A percentile compares a stretch with the other conserved stretches of the same genome.
Evolutionary conservation across 208 protist species (phyloP).

Genomic region (Leishmania tarentolae): DNA sequence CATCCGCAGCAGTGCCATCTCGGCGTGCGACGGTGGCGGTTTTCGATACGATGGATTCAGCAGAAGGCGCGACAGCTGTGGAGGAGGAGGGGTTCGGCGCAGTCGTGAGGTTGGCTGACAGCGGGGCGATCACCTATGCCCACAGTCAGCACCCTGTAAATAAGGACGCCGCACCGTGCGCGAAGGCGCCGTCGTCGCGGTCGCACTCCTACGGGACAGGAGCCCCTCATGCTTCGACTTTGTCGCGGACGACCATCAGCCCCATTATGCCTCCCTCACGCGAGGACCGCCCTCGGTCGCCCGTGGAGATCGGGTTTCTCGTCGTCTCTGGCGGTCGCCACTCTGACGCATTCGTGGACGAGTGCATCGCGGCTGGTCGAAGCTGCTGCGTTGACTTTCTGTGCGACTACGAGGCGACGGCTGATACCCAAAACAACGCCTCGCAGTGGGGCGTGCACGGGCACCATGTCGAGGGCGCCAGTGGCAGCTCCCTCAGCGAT

Average conservation of each 20-base stretch:
- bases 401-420: constrained; percentile 61
- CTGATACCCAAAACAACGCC: constrained; percentile 15
- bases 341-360: constrained; percentile 79
- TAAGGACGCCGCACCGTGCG: not conserved
- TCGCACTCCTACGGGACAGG: not conserved
- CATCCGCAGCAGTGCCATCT: not conserved
- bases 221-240: not conserved
- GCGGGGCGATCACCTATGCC: not conserved
- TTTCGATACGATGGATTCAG: not conserved
- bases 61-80: not conserved
- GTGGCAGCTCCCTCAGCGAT: constrained; percentile 10
- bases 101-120: not conserved
- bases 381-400: constrained; percentile 82
- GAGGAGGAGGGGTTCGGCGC: not conserved
- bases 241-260: constrained; percentile 7
- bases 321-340: constrained; percentile 61
- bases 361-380: constrained; percentile 53
- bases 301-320: constrained; percentile 62
- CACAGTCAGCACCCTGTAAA: not conserved
- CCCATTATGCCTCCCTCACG: constrained; percentile 12
- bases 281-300: constrained; percentile 22
- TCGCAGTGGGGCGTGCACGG: not conserved
- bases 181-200: not conserved
- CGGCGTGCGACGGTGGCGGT: not conserved
- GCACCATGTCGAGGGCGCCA: not conserved